These are phyloP conservation scores for Gossypium schwendimanii DNA, from an alignment of 441 rosid genomes.

Conservation along the genomic window DNA sequence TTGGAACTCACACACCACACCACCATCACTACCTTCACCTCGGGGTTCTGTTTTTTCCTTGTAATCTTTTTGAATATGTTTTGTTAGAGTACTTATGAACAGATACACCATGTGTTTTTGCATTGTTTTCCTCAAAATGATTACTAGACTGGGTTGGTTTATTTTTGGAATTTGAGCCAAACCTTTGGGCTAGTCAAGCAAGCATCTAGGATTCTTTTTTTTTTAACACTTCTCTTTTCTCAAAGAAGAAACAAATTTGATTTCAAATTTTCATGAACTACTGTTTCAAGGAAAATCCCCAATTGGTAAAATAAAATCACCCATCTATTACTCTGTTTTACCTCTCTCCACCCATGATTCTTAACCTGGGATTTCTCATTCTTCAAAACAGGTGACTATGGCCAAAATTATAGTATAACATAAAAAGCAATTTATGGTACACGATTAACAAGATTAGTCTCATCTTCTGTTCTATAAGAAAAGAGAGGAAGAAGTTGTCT, in stretches of 20 bases:
- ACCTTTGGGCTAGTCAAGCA: slow-evolving; percentile 22
- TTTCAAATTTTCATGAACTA: slow-evolving; percentile 12
- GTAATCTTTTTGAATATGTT: slow-evolving; percentile 17
- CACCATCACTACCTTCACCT: slow-evolving; percentile 39
- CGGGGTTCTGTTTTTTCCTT: slow-evolving; percentile 56
- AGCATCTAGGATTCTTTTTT: slow-evolving; percentile 23
- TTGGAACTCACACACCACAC: slow-evolving; percentile 20
- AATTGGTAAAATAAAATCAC: background rate
- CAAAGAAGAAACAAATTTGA: slow-evolving; percentile 11
- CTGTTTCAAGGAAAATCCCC: slow-evolving; percentile 1
- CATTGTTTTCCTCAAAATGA: slow-evolving; percentile 63
- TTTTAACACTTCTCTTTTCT: background rate
- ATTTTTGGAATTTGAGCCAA: slow-evolving; percentile 40
- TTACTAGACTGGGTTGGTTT: slow-evolving; percentile 34
- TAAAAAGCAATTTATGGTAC: slow-evolving; percentile 12
- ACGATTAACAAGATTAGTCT: slow-evolving; percentile 11
- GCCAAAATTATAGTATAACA: slow-evolving; percentile 24
- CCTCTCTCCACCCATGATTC: background rate
- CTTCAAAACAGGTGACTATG: slow-evolving; percentile 22
- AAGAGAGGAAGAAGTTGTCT: background rate
- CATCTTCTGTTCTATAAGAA: slow-evolving; percentile 7
- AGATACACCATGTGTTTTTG: slow-evolving; percentile 55
- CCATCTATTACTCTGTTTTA: background rate
- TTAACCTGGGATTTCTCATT: slow-evolving; percentile 11
- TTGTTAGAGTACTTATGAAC: slow-evolving; percentile 8